Evolutionary conservation across 2,329 filamentous ascomycete genomes (phyloP).

Genomic region (Endocalyx cinctus): DNA sequence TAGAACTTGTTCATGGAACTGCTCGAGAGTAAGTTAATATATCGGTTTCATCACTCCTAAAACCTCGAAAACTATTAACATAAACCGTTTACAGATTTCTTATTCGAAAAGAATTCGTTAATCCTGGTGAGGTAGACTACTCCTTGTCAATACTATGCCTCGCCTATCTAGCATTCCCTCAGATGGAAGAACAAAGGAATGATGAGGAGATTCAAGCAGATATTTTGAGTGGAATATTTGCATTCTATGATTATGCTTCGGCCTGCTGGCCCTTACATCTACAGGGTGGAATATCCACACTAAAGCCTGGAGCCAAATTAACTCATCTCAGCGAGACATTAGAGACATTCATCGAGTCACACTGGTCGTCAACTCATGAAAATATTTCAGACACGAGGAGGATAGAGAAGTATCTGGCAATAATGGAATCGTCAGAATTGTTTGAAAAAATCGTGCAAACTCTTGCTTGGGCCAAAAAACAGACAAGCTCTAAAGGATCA

Average conservation of each 20-base stretch:
- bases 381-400: conserved; percentile 7
- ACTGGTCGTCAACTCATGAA: conserved; percentile 12
- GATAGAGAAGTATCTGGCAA: conserved; percentile 4
- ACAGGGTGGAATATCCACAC: conserved; percentile 11
- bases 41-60: too few relatives aligned
- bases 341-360: conserved; percentile 13
- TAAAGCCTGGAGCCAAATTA: conserved; percentile 15
- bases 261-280: conserved; percentile 25
- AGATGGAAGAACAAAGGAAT: conserved; percentile 10
- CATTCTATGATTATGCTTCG: conserved; percentile 27
- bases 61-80: too few relatives aligned
- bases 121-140: conserved; percentile 10
- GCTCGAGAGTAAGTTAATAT: conserved; percentile 23
- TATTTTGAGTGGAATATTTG: conserved; percentile 16
- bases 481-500: conserved; percentile 8
- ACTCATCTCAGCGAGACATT: conserved; percentile 9
- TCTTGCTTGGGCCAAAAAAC: conserved; percentile 13
- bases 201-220: conserved; percentile 9
- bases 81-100: too few relatives aligned
- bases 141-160: conserved; percentile 19
- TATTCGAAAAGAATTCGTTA: conserved; percentile 8
- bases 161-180: conserved; percentile 19
- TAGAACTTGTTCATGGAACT: conserved; percentile 29
- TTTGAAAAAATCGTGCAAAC: conserved; percentile 10
- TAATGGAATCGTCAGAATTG: conserved; percentile 2